Evolutionary conservation across 2,329 filamentous ascomycete genomes (phyloP).

Genomic region (Podosphaera xanthii): DNA sequence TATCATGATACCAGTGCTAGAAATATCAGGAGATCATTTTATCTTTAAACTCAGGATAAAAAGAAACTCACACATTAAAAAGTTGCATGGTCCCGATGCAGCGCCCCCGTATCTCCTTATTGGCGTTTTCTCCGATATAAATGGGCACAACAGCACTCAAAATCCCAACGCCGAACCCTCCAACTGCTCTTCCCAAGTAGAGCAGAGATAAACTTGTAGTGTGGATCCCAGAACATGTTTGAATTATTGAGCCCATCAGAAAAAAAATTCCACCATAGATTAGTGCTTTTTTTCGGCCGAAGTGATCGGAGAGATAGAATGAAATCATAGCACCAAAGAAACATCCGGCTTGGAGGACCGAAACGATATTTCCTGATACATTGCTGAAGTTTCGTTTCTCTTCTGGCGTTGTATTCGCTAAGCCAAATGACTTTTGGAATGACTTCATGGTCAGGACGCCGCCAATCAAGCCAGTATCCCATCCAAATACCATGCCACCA

Average conservation of each 20-base stretch:
- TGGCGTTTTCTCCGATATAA: conserved; percentile 30
- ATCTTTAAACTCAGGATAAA: background rate
- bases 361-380: conserved; percentile 12
- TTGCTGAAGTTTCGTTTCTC: background rate
- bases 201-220: conserved; percentile 18
- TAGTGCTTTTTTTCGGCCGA: conserved; percentile 7
- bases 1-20: conserved; percentile 17
- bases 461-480: conserved; percentile 50
- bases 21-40: background rate
- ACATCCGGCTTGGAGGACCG: conserved; percentile 46
- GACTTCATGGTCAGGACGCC: conserved; percentile 46
- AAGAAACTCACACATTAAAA: background rate
- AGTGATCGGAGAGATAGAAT: conserved; percentile 17
- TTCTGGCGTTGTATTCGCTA: background rate
- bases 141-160: conserved; percentile 19
- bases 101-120: conserved; percentile 38
- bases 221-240: background rate
- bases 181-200: conserved; percentile 38
- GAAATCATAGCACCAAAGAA: conserved; percentile 38
- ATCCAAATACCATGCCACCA: conserved; percentile 38
- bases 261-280: background rate
- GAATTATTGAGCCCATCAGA: background rate
- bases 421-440: conserved; percentile 26
- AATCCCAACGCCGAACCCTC: conserved; percentile 27
- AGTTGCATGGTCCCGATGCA: conserved; percentile 4